Evolutionary conservation across 2,329 filamentous ascomycete species (phyloP).

Genomic region (Aspergillus clavatus): DNA sequence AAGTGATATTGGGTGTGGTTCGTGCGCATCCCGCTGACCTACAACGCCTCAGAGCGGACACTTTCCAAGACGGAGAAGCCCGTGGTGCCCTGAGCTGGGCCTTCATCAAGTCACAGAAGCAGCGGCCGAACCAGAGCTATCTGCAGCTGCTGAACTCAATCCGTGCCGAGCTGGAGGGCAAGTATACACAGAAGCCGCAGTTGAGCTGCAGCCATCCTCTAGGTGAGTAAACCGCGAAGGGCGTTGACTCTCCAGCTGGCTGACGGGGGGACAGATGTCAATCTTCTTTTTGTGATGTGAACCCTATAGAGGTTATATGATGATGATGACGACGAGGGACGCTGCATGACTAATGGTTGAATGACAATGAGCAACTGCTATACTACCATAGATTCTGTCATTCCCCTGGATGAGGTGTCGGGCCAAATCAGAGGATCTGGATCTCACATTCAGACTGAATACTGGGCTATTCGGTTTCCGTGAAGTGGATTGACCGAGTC

Average conservation of each 20-base stretch:
- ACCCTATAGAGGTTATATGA: background rate
- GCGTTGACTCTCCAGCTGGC: background rate
- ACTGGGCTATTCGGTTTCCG: too few species aligned
- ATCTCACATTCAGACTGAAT: too few species aligned
- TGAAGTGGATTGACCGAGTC: too few species aligned
- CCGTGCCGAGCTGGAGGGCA: constrained; percentile 76
- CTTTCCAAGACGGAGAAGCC: constrained; percentile 79
- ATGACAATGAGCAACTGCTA: too few species aligned
- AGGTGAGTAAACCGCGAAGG: constrained; percentile 54
- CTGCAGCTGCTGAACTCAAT: constrained; percentile 91
- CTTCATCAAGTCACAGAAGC: constrained; percentile 82
- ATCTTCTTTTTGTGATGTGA: constrained; percentile 64
- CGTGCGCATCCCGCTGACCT: background rate
- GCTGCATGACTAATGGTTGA: too few species aligned
- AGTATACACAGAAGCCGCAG: constrained; percentile 94
- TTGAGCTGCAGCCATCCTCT: constrained; percentile 93
- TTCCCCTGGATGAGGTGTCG: too few species aligned
- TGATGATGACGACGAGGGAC: background rate
- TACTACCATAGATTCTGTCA: too few species aligned
- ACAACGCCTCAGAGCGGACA: constrained; percentile 66
- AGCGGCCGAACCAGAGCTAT: constrained; percentile 91
- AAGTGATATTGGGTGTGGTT: constrained; percentile 9
- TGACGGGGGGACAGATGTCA: constrained; percentile 48
- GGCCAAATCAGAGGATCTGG: too few species aligned
- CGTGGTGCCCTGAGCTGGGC: constrained; percentile 98